Conservation (phyloP, 2,329 filamentous ascomycete species). For the Tolypocladium tropicale region DNA sequence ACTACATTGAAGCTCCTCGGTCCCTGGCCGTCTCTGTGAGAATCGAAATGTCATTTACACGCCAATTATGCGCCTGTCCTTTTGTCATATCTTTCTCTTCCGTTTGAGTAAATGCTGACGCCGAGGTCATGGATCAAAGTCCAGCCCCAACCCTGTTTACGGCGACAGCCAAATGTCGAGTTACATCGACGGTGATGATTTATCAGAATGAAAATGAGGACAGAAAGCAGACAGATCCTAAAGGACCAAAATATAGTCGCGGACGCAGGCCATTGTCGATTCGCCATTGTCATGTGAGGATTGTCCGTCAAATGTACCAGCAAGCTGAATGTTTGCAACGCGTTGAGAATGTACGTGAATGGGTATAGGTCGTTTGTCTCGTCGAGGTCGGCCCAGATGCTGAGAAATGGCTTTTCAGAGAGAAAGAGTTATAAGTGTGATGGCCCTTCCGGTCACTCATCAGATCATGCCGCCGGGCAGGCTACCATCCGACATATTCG, state of each 20-base stretch:
- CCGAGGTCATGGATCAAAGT: constrained; percentile 18
- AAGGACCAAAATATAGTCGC: constrained; percentile 2
- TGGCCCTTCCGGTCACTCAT: constrained; percentile 2
- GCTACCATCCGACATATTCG: constrained; percentile 17
- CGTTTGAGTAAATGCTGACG: constrained; percentile 6
- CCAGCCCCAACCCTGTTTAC: constrained; percentile 13
- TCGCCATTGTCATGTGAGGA: background rate
- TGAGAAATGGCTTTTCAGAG: background rate
- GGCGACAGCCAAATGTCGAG: background rate
- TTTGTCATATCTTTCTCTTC: constrained; percentile 1
- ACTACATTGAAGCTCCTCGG: background rate
- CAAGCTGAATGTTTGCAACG: background rate
- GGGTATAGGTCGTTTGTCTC: constrained; percentile 1
- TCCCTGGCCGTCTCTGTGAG: background rate
- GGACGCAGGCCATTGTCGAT: background rate
- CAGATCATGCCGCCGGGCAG: constrained; percentile 37
- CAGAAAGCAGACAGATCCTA: constrained; percentile 1
- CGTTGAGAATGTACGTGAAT: background rate
- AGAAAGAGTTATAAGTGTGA: background rate
- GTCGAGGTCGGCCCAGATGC: background rate
- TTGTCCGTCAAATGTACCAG: constrained; percentile 5
- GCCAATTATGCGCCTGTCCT: constrained; percentile 6
- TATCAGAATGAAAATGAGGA: background rate
- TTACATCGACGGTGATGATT: background rate
- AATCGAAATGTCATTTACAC: background rate